Percentiles rank a stretch among this genome's conserved stretches.
phyloP scores from a whole-genome alignment of 2,329 filamentous ascomycete genomes.

The Ustulina deusta region DNA sequence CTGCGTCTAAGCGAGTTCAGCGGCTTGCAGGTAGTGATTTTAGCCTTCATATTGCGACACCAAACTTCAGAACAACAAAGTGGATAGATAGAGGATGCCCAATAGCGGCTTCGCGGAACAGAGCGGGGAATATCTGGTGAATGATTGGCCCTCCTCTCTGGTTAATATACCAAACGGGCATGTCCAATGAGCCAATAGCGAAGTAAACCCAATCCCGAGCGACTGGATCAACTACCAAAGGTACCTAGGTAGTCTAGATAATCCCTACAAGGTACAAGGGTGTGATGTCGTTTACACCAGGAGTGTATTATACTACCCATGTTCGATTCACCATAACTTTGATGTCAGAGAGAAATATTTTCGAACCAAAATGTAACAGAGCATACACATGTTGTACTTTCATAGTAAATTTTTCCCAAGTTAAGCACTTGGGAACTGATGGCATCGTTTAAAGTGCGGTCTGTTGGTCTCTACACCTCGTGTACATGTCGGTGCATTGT shows the following conservation, averaged over 20 bases:
- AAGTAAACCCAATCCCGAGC: not conserved
- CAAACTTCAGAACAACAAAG: too few relatives aligned
- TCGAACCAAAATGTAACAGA: not conserved
- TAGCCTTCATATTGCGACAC: not conserved
- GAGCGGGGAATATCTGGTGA: too few relatives aligned
- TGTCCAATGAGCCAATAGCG: not conserved
- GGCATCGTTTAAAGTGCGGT: too few relatives aligned
- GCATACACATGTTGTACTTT: not conserved
- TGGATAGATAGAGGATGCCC: not conserved
- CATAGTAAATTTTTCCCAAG: not conserved
- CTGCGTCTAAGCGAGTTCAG: too few relatives aligned
- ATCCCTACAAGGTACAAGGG: too few relatives aligned
- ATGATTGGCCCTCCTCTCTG: too few relatives aligned
- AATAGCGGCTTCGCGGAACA: not conserved
- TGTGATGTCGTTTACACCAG: too few relatives aligned
- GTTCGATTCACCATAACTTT: not conserved
- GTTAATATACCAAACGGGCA: not conserved
- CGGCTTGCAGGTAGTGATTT: not conserved
- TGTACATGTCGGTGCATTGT: too few relatives aligned
- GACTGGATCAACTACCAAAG: not conserved
- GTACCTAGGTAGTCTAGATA: too few relatives aligned
- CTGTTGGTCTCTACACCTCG: too few relatives aligned
- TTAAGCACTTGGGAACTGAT: too few relatives aligned
- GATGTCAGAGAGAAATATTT: not conserved
- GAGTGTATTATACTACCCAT: too few relatives aligned